Conservation (phyloP, 2,329 filamentous ascomycete species). For the Ceratocystiopsis minuta region DNA sequence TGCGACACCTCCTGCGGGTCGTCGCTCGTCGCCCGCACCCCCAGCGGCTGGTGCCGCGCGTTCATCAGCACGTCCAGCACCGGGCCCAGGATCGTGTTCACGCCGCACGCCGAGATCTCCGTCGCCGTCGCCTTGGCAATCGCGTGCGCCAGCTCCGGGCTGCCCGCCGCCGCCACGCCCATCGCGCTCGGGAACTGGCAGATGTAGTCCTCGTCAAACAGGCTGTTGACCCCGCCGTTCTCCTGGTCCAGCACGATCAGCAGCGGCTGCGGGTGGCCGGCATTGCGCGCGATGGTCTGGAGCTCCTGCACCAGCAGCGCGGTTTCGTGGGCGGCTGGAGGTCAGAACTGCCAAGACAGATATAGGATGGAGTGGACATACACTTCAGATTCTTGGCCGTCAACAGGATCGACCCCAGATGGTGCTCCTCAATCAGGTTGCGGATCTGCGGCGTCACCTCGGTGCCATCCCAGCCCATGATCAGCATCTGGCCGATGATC, state of each 20-base stretch:
- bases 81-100: slow-evolving; percentile 90
- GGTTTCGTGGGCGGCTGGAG: slow-evolving; percentile 71
- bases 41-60: slow-evolving; percentile 74
- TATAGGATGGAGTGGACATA: too few relatives aligned
- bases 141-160: slow-evolving; percentile 67
- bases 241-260: slow-evolving; percentile 90
- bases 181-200: slow-evolving; percentile 94
- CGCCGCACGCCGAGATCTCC: slow-evolving; percentile 79
- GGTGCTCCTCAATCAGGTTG: slow-evolving; percentile 62
- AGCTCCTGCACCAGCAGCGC: slow-evolving; percentile 77
- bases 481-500: slow-evolving; percentile 59
- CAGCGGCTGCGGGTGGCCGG: slow-evolving; percentile 75
- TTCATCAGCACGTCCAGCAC: slow-evolving; percentile 90
- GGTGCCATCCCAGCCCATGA: slow-evolving; percentile 76
- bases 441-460: slow-evolving; percentile 69
- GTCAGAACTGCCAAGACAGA: too few relatives aligned
- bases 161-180: slow-evolving; percentile 86
- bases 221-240: slow-evolving; percentile 92
- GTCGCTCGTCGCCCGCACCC: slow-evolving; percentile 77
- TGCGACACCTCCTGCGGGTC: slow-evolving; percentile 90
- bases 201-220: slow-evolving; percentile 90
- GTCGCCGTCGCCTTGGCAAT: slow-evolving; percentile 86
- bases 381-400: slow-evolving; percentile 77
- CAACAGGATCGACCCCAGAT: slow-evolving; percentile 73
- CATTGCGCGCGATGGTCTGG: slow-evolving; percentile 77